Evolutionary conservation across 1,139 yeast genomes (phyloP), one percentile per base, ranked within the genome.

Genomic region (Magnusiomyces tetraspermus): DNA sequence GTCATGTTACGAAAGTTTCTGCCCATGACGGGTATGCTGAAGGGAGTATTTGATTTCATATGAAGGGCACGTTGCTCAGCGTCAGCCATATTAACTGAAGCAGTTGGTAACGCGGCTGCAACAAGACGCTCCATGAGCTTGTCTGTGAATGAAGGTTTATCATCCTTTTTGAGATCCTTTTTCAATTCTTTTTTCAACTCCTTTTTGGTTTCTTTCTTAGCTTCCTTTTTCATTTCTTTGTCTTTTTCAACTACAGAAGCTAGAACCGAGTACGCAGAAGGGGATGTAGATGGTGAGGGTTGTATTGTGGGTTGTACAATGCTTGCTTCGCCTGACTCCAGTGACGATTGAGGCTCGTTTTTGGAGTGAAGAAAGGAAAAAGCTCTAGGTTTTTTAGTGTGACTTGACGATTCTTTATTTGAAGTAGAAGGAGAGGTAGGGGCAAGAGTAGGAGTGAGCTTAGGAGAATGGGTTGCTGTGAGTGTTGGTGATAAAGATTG

Each of bases 21-120:
- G 44, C 88, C 78, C 83, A 85, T 84, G 11, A 76, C 61, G 46
- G 79, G 85, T 50, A 86, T 79, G 28, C 88, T 82, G 38, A 88
- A 69, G 19, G 80, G 79, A 0, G 95, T 94, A 50, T 95, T 68
- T 21, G 73, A 67, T 57, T 78, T 78, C 55, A 85, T 88, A 58
- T 77, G 76, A 37, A 48, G 23, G 44, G 56, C 52, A n/a, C 58
- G 50, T 50, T 48, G 43, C 46, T 55, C 55, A 30, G 54, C 59
- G 13, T 60, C 63, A 19, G 64, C 73, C 2, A 68, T 66, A 28
- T 65, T 56, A 50, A 73, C 72, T 2, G 80, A 54, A 11, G 83
- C 74, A 3, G 84, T 75, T 0, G 95, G 94, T 37, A 86, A 70
- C 3, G 89, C 82, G 81, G 85, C 80, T 30, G 79, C 72, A 2